phyloP scores from a whole-genome alignment of 164 flowering plant species.

The Santalum album region DNA sequence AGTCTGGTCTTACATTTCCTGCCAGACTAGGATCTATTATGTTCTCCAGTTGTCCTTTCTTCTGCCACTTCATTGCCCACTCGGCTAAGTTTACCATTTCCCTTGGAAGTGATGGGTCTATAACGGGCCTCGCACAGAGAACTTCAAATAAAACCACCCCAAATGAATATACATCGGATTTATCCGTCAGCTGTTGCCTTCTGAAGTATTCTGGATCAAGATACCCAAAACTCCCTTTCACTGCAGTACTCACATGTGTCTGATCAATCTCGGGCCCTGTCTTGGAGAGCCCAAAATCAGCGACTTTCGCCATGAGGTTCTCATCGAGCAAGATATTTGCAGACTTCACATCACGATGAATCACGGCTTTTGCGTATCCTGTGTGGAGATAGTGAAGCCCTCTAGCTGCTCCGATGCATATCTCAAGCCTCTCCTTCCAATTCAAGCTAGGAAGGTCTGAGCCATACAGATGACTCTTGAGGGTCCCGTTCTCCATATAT shows the following conservation, averaged over 20 bases:
- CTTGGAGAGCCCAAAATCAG: slow-evolving; percentile 90
- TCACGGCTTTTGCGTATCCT: slow-evolving; percentile 55
- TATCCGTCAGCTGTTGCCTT: slow-evolving; percentile 78
- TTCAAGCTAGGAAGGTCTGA: slow-evolving; percentile 39
- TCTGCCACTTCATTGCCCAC: slow-evolving; percentile 83
- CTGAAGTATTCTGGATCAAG: slow-evolving; percentile 82
- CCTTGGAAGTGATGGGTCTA: slow-evolving; percentile 68
- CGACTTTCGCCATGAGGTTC: slow-evolving; percentile 72
- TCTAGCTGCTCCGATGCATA: slow-evolving; percentile 80
- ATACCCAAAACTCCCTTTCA: slow-evolving; percentile 85
- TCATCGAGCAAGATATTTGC: slow-evolving; percentile 81
- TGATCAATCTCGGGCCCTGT: slow-evolving; percentile 80
- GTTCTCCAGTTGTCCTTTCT: slow-evolving; percentile 56
- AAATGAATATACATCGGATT: slow-evolving; percentile 88
- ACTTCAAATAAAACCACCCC: slow-evolving; percentile 83
- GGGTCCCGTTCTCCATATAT: slow-evolving; percentile 80
- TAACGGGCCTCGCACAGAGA: slow-evolving; percentile 73
- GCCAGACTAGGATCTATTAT: slow-evolving; percentile 49
- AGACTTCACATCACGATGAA: slow-evolving; percentile 86
- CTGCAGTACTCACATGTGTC: slow-evolving; percentile 84
- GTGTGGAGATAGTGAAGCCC: slow-evolving; percentile 95
- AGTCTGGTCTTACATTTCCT: slow-evolving; percentile 56
- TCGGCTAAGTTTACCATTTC: slow-evolving; percentile 79
- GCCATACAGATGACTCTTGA: slow-evolving; percentile 72
- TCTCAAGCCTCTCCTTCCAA: slow-evolving; percentile 78